Evolutionary conservation across 352 stramenopile species (phyloP).

Genomic region (Pythium periplocum): DNA sequence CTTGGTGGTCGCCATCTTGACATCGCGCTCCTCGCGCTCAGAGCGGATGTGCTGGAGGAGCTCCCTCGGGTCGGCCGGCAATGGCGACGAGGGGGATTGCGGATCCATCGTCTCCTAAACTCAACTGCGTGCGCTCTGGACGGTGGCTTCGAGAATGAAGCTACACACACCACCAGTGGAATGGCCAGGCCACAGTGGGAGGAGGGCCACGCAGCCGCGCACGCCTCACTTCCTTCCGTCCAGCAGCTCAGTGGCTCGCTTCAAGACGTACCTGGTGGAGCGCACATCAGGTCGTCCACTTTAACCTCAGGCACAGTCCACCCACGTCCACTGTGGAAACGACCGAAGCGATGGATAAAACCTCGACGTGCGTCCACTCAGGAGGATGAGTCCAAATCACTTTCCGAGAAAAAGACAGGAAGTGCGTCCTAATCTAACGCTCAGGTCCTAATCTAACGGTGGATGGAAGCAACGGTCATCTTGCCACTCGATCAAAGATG

Average conservation of each 20-base stretch:
- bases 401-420: too few species aligned
- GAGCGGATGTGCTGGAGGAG: slow-evolving; percentile 1
- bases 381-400: neutral
- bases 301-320: slow-evolving; percentile 10
- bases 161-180: too few species aligned
- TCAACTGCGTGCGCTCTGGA: too few species aligned
- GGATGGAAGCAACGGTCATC: too few species aligned
- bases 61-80: neutral
- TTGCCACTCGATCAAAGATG: slow-evolving; percentile 13
- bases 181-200: too few species aligned
- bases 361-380: neutral
- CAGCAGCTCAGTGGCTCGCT: neutral
- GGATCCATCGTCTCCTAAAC: neutral
- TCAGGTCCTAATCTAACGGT: too few species aligned
- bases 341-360: slow-evolving; percentile 4
- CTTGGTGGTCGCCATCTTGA: slow-evolving; percentile 50
- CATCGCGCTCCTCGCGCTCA: slow-evolving; percentile 32
- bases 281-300: slow-evolving; percentile 11
- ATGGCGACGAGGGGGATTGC: too few species aligned
- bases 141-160: too few species aligned
- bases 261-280: neutral
- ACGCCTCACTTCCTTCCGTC: too few species aligned
- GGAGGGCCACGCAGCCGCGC: too few species aligned
- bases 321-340: too few species aligned
- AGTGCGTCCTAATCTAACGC: too few species aligned